A percentile compares a stretch with the other conserved stretches of the same genome.
phyloP scores from a whole-genome alignment of 2,329 filamentous ascomycete species.

The Trichoderma sp. region DNA sequence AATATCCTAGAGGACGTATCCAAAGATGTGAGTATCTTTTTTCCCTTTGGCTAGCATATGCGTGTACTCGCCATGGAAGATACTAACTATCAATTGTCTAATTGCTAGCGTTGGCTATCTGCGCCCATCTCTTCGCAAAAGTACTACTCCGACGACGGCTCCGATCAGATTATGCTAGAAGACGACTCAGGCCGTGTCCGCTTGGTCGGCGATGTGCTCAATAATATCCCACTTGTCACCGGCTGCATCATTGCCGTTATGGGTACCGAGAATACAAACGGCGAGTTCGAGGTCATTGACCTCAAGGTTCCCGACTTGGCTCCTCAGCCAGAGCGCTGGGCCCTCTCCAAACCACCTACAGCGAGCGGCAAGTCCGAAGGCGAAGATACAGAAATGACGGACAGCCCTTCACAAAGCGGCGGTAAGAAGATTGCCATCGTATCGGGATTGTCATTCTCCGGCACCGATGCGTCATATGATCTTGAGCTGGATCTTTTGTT shows the following conservation, averaged over 20 bases:
- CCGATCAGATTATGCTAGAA: slow-evolving; percentile 81
- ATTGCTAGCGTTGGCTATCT: slow-evolving; percentile 79
- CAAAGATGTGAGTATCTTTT: slow-evolving; percentile 69
- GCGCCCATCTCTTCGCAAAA: slow-evolving; percentile 77
- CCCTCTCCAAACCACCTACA: slow-evolving; percentile 57
- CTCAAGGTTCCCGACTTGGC: slow-evolving; percentile 86
- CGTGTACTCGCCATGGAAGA: not conserved
- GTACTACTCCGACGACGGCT: slow-evolving; percentile 67
- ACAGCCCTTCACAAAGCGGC: not conserved
- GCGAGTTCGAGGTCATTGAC: slow-evolving; percentile 91
- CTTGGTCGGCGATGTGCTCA: slow-evolving; percentile 72
- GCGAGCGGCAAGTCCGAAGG: slow-evolving; percentile 42
- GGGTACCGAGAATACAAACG: slow-evolving; percentile 89
- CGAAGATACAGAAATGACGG: slow-evolving; percentile 60
- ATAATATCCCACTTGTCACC: slow-evolving; percentile 76
- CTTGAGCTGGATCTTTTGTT: slow-evolving; percentile 76
- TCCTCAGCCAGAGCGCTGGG: slow-evolving; percentile 80
- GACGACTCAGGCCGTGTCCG: slow-evolving; percentile 91
- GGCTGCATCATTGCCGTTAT: slow-evolving; percentile 93
- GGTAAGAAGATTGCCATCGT: slow-evolving; percentile 75
- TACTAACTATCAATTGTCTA: not conserved
- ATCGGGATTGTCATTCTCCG: slow-evolving; percentile 84
- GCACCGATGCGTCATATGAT: slow-evolving; percentile 70
- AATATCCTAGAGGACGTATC: slow-evolving; percentile 94
- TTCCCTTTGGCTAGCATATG: not conserved